phyloP scores from a whole-genome alignment of 768 basidiomycete species.

The Phanerodontia chrysosporium region DNA sequence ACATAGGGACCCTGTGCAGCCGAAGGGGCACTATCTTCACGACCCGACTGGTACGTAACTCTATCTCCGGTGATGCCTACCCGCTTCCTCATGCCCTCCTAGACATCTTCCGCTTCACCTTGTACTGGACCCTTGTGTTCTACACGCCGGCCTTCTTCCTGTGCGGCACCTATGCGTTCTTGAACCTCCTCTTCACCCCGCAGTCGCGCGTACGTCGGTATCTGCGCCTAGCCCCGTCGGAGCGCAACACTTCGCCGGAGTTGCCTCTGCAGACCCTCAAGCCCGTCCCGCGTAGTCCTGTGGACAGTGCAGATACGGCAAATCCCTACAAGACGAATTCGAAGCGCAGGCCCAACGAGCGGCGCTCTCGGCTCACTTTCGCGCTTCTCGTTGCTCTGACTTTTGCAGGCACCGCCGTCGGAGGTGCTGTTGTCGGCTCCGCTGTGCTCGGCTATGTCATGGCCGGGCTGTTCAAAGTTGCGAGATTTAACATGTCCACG shows the following conservation, averaged over 20 bases:
- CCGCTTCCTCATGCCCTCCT: not conserved
- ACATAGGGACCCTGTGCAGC: slow-evolving; percentile 25
- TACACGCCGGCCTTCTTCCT: slow-evolving; percentile 37
- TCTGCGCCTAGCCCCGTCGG: slow-evolving; percentile 1
- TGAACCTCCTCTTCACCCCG: slow-evolving; percentile 38
- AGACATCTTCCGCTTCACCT: slow-evolving; percentile 43
- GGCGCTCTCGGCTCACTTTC: slow-evolving; percentile 36
- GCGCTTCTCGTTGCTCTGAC: slow-evolving; percentile 35
- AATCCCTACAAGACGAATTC: slow-evolving; percentile 13
- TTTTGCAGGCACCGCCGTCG: slow-evolving; percentile 30
- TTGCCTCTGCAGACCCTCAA: slow-evolving; percentile 13
- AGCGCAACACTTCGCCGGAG: slow-evolving; percentile 6
- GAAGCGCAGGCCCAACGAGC: slow-evolving; percentile 29
- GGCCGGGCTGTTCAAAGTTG: slow-evolving; percentile 33
- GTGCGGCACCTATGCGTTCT: slow-evolving; percentile 37
- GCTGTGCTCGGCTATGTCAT: slow-evolving; percentile 36
- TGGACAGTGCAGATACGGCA: not conserved
- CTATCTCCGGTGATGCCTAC: not conserved
- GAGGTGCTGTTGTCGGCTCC: slow-evolving; percentile 35
- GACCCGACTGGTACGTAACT: slow-evolving; percentile 26
- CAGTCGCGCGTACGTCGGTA: slow-evolving; percentile 13
- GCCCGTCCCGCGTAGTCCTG: slow-evolving; percentile 5
- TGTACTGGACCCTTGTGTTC: slow-evolving; percentile 45
- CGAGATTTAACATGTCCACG: slow-evolving; percentile 38
- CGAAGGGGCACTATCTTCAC: slow-evolving; percentile 33